Percentiles rank a stretch among this genome's conserved stretches.
Conservation (phyloP, 2,329 filamentous ascomycete species). For the Pseudocercospora cruenta region DNA sequence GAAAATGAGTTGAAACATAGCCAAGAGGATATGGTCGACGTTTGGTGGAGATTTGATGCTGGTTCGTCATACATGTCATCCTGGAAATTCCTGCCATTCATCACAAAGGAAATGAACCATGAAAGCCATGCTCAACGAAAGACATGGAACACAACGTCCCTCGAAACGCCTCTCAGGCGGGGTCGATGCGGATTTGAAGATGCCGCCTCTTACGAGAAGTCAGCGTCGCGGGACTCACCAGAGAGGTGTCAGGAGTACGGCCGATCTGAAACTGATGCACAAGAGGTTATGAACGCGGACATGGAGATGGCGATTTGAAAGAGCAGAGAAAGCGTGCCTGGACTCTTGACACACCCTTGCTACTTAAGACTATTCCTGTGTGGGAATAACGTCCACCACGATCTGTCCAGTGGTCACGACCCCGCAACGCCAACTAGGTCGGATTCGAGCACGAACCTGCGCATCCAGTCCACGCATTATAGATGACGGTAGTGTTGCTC, state of each 20-base stretch:
- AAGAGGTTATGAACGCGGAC: neutral
- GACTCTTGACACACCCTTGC: neutral
- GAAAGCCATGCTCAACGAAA: neutral
- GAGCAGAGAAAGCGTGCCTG: neutral
- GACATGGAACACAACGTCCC: neutral
- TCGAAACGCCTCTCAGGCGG: neutral
- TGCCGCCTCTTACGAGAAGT: neutral
- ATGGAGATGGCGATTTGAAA: neutral
- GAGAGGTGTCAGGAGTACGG: too few species aligned
- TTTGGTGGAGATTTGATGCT: too few species aligned
- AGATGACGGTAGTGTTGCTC: slow-evolving; percentile 29
- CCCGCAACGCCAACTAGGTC: too few species aligned
- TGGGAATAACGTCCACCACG: too few species aligned
- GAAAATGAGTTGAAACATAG: neutral
- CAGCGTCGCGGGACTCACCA: neutral
- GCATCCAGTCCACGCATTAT: slow-evolving; percentile 32
- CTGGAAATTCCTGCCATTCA: neutral
- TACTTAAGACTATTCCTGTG: too few species aligned
- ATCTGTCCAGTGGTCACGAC: too few species aligned
- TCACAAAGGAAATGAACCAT: neutral
- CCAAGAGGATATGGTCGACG: neutral
- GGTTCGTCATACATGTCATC: neutral
- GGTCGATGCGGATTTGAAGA: neutral
- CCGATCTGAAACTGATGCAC: too few species aligned
- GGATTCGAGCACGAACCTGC: slow-evolving; percentile 10